A percentile compares a stretch with the other conserved stretches of the same genome.
Evolutionary conservation across 352 stramenopile genomes (phyloP).

Genomic region (Globisporangium megalacanthum): DNA sequence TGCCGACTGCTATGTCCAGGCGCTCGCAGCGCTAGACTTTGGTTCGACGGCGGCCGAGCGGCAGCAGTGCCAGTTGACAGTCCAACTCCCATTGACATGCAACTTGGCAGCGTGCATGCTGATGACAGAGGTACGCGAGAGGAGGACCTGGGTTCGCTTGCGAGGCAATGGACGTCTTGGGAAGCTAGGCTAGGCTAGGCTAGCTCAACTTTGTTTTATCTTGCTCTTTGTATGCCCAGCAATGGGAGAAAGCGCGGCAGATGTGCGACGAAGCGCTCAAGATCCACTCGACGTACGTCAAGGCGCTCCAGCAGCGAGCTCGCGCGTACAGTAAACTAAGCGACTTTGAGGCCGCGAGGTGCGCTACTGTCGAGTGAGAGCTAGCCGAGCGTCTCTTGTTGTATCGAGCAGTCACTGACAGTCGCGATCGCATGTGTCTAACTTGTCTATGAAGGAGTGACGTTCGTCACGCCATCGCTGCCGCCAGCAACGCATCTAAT

Average conservation of each 20-base stretch:
- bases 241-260: slow-evolving; percentile 62
- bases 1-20: slow-evolving; percentile 63
- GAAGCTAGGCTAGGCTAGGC: neutral
- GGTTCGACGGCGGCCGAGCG: slow-evolving; percentile 28
- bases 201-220: neutral
- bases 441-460: slow-evolving; percentile 9
- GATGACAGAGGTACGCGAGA: slow-evolving; percentile 41
- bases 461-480: slow-evolving; percentile 26
- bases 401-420: no score
- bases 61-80: slow-evolving; percentile 30
- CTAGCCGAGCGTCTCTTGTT: no score
- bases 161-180: neutral
- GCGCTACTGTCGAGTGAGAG: slow-evolving; percentile 10
- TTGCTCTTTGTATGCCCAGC: slow-evolving; percentile 13
- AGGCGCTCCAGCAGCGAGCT: slow-evolving; percentile 55
- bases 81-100: slow-evolving; percentile 72
- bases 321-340: slow-evolving; percentile 44
- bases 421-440: no score
- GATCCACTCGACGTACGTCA: slow-evolving; percentile 39
- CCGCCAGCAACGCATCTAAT: neutral
- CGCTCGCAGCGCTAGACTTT: slow-evolving; percentile 66
- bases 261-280: slow-evolving; percentile 54
- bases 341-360: slow-evolving; percentile 64
- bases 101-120: slow-evolving; percentile 76
- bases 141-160: no score